phyloP scores from a whole-genome alignment of 768 basidiomycete species.

The Lentinula sp. region DNA sequence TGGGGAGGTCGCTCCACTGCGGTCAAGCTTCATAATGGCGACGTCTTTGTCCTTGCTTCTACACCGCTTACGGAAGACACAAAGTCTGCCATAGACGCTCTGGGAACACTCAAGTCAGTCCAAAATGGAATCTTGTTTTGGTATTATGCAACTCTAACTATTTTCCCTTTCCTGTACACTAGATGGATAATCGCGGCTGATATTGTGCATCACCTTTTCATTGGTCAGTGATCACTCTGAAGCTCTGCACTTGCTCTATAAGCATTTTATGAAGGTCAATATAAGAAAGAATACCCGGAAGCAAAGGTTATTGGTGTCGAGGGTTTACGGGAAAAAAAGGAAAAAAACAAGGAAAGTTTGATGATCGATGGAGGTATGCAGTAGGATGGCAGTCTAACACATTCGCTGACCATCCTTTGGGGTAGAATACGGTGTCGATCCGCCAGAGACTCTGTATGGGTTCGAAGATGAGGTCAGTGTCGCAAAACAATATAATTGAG shows the following conservation, averaged over 20 bases:
- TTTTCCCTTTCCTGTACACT: background rate
- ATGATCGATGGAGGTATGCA: slow-evolving; percentile 58
- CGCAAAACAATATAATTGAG: background rate
- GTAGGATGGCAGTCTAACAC: too few species aligned
- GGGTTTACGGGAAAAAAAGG: slow-evolving; percentile 44
- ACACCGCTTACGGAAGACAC: slow-evolving; percentile 65
- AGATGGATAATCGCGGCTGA: slow-evolving; percentile 60
- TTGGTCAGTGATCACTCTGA: slow-evolving; percentile 30
- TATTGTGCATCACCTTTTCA: slow-evolving; percentile 51
- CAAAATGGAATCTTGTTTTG: background rate
- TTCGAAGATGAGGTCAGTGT: slow-evolving; percentile 60
- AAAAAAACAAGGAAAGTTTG: slow-evolving; percentile 43
- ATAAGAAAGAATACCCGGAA: slow-evolving; percentile 61
- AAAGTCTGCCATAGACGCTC: slow-evolving; percentile 48
- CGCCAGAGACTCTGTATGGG: slow-evolving; percentile 60
- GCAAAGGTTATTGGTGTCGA: slow-evolving; percentile 70
- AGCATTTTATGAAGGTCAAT: slow-evolving; percentile 36
- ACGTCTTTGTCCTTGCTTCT: slow-evolving; percentile 81
- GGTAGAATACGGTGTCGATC: slow-evolving; percentile 57
- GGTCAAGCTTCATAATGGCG: slow-evolving; percentile 57
- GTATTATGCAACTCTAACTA: too few species aligned
- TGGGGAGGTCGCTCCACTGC: slow-evolving; percentile 84
- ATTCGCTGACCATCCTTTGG: background rate
- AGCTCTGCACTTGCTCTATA: slow-evolving; percentile 15
- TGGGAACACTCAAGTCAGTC: slow-evolving; percentile 65